Base-by-base conservation (phyloP, 345 rosid species). In the Populus deltoides region DNA sequence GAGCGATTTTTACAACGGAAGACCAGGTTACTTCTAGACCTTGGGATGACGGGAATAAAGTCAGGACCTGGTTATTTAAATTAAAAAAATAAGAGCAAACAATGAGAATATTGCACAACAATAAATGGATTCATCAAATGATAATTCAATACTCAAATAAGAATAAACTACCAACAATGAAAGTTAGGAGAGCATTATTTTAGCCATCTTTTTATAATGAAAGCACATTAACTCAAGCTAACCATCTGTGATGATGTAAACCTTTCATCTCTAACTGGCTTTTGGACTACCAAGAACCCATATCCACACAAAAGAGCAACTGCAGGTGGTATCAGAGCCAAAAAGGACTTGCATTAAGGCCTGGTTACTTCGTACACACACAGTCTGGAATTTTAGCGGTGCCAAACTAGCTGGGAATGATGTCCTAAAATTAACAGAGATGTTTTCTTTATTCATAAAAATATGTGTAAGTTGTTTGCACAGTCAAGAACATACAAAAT, bases 1-100 rank as follows among this genome's bases (percentile, higher is more conserved):
- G 98, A 57, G 92, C 97, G 12, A 93, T 91, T 83, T 96, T 96
- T 68, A 93, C 99, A 43, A 96, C 99, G 0, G 99, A 93, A 72
- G 99, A 91, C 99, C 99, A 93, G 10, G 75, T 90, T 53, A 96
- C 82, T 85, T 91, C 94, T 75, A 96, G 82, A 63, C 97, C 88
- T 83, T 89, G 98, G 36, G 99, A 89, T 38, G 98, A 93, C 1
- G 99, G 99, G 82, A 96, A 96, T 81, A 96, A 79, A 76, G 79
- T 55, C 66, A 91, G 76, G 78, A 96, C 99, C 98, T 95, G 90
- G 62, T 47, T 63, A 0, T 2, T 16, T 33, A 15, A 38, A 8
- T 43, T 5, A 17, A 38, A 25, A 67, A 75, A 51, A 70, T 68
- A 62, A 71, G 29, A n/a, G 49, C 31, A 51, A 4, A 16, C 25